Conservation (phyloP, 148 eudicot species). For the Diospyros kaki region DNA sequence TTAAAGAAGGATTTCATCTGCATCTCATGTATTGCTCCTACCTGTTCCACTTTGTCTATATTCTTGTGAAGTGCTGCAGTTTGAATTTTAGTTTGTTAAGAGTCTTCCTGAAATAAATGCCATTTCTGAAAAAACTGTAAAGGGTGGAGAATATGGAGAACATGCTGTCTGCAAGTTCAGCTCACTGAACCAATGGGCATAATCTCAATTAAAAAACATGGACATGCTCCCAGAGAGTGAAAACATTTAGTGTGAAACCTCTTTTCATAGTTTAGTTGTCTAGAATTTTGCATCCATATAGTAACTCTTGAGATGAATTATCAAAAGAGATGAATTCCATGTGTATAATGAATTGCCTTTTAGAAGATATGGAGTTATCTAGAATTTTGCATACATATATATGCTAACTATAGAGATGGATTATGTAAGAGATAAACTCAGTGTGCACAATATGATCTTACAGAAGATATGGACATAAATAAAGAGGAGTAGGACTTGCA, state of each 20-base stretch:
- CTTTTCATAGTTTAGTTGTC: not conserved
- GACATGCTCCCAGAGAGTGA: not conserved
- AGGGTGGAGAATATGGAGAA: not conserved
- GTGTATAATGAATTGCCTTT: not conserved
- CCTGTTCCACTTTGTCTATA: slow-evolving; percentile 3
- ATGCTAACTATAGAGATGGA: no score
- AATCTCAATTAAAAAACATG: not conserved
- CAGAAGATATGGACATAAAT: no score
- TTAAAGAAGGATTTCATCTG: slow-evolving; percentile 80
- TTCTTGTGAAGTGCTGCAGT: not conserved
- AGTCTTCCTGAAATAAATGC: not conserved
- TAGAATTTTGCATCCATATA: not conserved
- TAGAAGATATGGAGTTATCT: no score
- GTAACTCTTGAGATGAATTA: not conserved
- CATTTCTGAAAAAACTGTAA: not conserved
- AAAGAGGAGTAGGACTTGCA: no score
- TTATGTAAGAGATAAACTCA: no score
- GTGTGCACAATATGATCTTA: no score
- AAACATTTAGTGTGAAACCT: not conserved
- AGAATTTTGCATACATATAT: no score
- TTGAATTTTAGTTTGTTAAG: not conserved
- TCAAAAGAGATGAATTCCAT: not conserved
- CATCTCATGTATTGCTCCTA: slow-evolving; percentile 60
- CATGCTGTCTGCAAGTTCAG: no score
- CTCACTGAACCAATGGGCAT: not conserved